Conservation (phyloP, 164 flowering plant species). For the Pachysandra terminalis region DNA sequence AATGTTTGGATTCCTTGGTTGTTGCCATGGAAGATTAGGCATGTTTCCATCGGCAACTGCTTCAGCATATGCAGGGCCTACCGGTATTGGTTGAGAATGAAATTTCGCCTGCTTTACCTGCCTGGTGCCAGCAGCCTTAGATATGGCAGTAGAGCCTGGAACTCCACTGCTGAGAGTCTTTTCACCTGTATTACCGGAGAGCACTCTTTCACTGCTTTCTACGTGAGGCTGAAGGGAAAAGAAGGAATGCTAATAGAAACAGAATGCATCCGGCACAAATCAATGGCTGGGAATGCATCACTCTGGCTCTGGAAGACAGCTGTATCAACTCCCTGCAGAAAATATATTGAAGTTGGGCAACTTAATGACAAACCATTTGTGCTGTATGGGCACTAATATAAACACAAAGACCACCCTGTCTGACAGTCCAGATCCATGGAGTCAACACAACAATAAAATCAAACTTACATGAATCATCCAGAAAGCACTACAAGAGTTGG, state of each 20-base stretch:
- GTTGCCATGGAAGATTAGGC: neutral
- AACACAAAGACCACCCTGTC: no score
- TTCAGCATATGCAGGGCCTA: constrained; percentile 12
- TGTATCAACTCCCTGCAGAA: constrained; percentile 17
- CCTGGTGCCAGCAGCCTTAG: neutral
- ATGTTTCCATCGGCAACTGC: constrained; percentile 1
- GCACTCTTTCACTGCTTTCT: constrained; percentile 19
- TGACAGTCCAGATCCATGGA: no score
- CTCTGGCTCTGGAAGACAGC: neutral
- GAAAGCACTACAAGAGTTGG: no score
- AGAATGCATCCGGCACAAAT: constrained; percentile 22
- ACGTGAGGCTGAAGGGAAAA: constrained; percentile 26
- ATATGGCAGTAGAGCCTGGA: constrained; percentile 7
- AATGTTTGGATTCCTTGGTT: constrained; percentile 17
- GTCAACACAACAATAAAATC: no score
- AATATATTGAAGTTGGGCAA: no score
- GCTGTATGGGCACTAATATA: no score
- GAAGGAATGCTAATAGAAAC: constrained; percentile 56
- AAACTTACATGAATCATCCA: no score
- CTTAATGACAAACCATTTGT: no score
- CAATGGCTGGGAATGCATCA: neutral
- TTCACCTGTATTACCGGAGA: constrained; percentile 18
- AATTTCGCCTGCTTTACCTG: constrained; percentile 21
- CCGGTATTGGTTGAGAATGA: constrained; percentile 53
- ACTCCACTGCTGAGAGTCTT: constrained; percentile 1